Percentiles rank a stretch among this genome's conserved stretches.
Evolutionary conservation across 768 basidiomycete species (phyloP).

Genomic region (Serpula lacrymans): DNA sequence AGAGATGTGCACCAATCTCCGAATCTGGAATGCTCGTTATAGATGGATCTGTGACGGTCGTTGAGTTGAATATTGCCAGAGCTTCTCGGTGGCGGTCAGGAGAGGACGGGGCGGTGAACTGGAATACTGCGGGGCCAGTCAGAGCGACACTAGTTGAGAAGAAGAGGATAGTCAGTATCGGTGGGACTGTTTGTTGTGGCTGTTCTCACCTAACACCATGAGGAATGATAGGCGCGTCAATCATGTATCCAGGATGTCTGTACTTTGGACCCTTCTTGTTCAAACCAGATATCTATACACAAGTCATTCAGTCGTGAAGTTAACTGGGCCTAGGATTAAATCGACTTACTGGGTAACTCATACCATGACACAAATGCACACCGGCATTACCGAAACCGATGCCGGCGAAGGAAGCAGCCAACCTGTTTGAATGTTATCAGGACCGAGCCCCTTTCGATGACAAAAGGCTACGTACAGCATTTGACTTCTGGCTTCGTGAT

Average conservation of each 20-base stretch:
- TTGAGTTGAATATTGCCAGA: conserved; percentile 75
- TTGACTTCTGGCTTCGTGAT: conserved; percentile 80
- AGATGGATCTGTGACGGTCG: conserved; percentile 62
- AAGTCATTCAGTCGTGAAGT: conserved; percentile 1
- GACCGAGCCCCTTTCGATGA: background rate
- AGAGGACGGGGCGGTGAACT: conserved; percentile 92
- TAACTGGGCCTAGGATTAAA: conserved; percentile 1
- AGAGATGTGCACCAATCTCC: conserved; percentile 76
- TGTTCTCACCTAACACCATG: conserved; percentile 72
- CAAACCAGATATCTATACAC: conserved; percentile 75
- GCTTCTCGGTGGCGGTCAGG: conserved; percentile 89
- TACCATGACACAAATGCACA: conserved; percentile 87
- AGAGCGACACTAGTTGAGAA: conserved; percentile 63
- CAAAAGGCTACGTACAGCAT: conserved; percentile 67
- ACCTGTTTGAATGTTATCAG: conserved; percentile 36
- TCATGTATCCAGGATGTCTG: conserved; percentile 84
- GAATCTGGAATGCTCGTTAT: conserved; percentile 71
- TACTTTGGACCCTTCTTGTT: conserved; percentile 95
- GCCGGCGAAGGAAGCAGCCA: conserved; percentile 92
- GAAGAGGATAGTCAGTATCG: background rate
- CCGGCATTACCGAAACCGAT: conserved; percentile 95
- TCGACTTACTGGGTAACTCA: conserved; percentile 74
- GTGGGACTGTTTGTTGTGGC: background rate
- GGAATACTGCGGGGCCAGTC: conserved; percentile 92
- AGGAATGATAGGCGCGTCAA: conserved; percentile 87